Evolutionary conservation across 805 yeast species (phyloP).

Genomic region (Ogataea kodamae): DNA sequence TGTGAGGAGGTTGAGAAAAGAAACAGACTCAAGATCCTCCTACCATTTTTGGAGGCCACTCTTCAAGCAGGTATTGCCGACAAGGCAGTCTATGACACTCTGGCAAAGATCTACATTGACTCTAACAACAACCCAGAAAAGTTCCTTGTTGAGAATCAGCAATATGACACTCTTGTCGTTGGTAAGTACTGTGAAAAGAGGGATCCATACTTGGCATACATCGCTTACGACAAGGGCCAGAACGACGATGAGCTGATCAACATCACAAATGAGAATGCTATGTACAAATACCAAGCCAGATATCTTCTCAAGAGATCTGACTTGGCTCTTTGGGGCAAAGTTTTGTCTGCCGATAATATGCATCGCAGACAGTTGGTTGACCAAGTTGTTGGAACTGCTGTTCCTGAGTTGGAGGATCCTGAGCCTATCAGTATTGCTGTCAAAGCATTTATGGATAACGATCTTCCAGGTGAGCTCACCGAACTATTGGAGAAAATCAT

Average conservation of each 20-base stretch:
- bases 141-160: slow-evolving; percentile 85
- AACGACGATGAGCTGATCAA: slow-evolving; percentile 86
- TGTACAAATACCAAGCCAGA: slow-evolving; percentile 99
- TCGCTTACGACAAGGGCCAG: slow-evolving; percentile 93
- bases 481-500: slow-evolving; percentile 95
- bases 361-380: slow-evolving; percentile 92
- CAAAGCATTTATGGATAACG: slow-evolving; percentile 94
- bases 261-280: slow-evolving; percentile 93
- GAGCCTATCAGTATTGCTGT: slow-evolving; percentile 92
- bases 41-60: slow-evolving; percentile 91
- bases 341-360: slow-evolving; percentile 67
- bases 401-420: slow-evolving; percentile 89
- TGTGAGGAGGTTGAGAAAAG: slow-evolving; percentile 96
- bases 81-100: slow-evolving; percentile 86
- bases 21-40: slow-evolving; percentile 83
- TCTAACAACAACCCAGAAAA: slow-evolving; percentile 97
- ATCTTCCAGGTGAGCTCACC: slow-evolving; percentile 86
- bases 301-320: slow-evolving; percentile 89
- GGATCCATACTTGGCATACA: slow-evolving; percentile 96
- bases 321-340: slow-evolving; percentile 73
- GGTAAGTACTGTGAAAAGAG: slow-evolving; percentile 99
- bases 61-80: slow-evolving; percentile 82
- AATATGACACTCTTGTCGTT: slow-evolving; percentile 89
- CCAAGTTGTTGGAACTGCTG: slow-evolving; percentile 93
- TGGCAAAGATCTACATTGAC: slow-evolving; percentile 97